Evolutionary conservation across 2,329 filamentous ascomycete species (phyloP).

Genomic region (Diaporthe sp.): DNA sequence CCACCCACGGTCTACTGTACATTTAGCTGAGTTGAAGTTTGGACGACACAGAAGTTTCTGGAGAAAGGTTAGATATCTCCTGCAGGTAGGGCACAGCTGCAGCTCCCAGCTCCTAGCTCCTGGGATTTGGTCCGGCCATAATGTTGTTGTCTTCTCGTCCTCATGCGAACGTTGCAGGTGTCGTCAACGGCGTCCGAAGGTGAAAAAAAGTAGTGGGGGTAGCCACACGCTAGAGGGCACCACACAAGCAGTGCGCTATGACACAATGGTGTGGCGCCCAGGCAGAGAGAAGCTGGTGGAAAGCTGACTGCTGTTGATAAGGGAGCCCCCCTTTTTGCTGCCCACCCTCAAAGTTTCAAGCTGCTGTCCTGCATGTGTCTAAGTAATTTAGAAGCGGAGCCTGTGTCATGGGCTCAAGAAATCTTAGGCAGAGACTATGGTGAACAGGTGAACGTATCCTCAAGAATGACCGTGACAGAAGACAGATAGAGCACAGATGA

Average conservation of each 20-base stretch:
- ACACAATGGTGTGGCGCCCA: slow-evolving; percentile 24
- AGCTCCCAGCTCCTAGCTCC: background rate
- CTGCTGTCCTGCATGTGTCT: slow-evolving; percentile 20
- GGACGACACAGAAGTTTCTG: background rate
- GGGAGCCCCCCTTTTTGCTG: slow-evolving; percentile 12
- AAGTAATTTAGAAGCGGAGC: slow-evolving; percentile 16
- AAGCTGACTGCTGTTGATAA: slow-evolving; percentile 9
- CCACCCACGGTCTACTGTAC: no score
- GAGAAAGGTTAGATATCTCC: background rate
- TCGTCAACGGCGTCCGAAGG: slow-evolving; percentile 12
- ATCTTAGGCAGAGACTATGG: background rate
- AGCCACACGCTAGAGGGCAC: no score
- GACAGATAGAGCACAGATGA: background rate
- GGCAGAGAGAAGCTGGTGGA: slow-evolving; percentile 24
- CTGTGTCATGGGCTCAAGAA: background rate
- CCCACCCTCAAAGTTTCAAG: slow-evolving; percentile 25
- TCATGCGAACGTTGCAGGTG: background rate
- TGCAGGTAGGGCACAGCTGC: background rate
- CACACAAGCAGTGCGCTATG: slow-evolving; percentile 18
- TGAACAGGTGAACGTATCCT: background rate
- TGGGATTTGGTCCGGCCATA: background rate
- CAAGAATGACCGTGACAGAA: background rate
- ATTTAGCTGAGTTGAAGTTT: no score
- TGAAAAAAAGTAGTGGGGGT: background rate
- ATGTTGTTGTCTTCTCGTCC: background rate